Base-by-base conservation (phyloP, 306 rosid species). In the Arachis stenosperma region DNA sequence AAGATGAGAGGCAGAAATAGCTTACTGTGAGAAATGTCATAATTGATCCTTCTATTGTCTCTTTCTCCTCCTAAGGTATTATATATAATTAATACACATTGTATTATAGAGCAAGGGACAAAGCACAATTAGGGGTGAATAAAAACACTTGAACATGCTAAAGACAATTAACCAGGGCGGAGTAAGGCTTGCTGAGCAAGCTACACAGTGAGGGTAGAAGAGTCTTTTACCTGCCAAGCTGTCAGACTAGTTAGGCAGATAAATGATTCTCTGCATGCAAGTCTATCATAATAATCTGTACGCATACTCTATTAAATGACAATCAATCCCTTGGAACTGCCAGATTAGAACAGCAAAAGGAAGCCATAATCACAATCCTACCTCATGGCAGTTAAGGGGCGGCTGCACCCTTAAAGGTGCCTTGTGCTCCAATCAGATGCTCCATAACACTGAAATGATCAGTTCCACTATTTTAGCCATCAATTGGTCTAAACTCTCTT, bases 401-500 rank as follows among this genome's bases (percentile, higher is more conserved):
- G 29, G 58, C 46, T 48, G 30, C 60, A 60, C 59, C 55, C 14
- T 22, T 47, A 33, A 47, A 9, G 76, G 27, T 44, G 56, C 51
- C 27, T 47, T 14, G 5, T 9, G 39, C 50, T 33, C 40, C 73
- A 58, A 71, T 44, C 67, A 75, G 56, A 65, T 30, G 17, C 67
- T 36, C 33, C 5, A 46, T 15, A 54, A 30, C 66, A 65, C 56
- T 64, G 58, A 65, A 70, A 39, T 15, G 17, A 44, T 47, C 36
- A 30, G 39, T 73, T 8, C 41, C 41, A 30, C 40, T 43, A 56
- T 46, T 48, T n/a, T 36, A 42, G 41, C 27, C 64, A 8, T 39
- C 44, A 63, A 10, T 36, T 70, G 27, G 43, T 58, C 71, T 69
- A 69, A 79, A 67, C 37, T 69, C 61, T 55, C 30, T 75, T 56